Conservation (phyloP, 805 yeast species). For the Yarrowia sp. region DNA sequence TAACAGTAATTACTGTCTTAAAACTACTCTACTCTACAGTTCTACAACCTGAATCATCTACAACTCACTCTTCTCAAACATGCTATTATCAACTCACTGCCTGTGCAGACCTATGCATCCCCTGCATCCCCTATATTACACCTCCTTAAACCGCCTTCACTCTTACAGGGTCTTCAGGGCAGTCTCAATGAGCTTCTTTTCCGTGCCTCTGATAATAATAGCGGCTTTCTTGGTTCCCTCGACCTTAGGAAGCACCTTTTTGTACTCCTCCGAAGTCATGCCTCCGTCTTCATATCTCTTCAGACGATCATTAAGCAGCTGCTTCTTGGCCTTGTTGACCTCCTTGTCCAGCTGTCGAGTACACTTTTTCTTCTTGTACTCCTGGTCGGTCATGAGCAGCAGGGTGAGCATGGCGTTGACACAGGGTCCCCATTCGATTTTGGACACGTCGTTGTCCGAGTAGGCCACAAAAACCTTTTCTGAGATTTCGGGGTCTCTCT, state of each 20-base stretch:
- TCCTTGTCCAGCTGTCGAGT: slow-evolving; percentile 24
- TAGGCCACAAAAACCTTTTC: slow-evolving; percentile 28
- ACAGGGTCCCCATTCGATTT: slow-evolving; percentile 28
- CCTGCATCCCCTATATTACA: slow-evolving; percentile 11
- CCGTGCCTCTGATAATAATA: slow-evolving; percentile 35
- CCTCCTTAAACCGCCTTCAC: not conserved
- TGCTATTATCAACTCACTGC: not conserved
- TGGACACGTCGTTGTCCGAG: slow-evolving; percentile 27
- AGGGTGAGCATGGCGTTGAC: slow-evolving; percentile 28
- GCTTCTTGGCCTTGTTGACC: slow-evolving; percentile 26
- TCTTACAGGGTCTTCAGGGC: not conserved
- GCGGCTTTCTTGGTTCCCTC: slow-evolving; percentile 28
- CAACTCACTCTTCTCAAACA: too few relatives aligned
- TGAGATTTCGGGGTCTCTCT: slow-evolving; percentile 33
- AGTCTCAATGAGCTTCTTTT: slow-evolving; percentile 29
- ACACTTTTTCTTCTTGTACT: slow-evolving; percentile 27
- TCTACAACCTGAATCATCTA: too few relatives aligned
- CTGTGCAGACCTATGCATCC: not conserved
- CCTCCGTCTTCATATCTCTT: slow-evolving; percentile 31
- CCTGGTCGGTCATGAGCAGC: slow-evolving; percentile 27
- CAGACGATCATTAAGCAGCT: slow-evolving; percentile 27
- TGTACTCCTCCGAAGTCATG: slow-evolving; percentile 31
- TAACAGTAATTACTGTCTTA: too few relatives aligned
- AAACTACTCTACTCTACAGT: too few relatives aligned
- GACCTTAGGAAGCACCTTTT: slow-evolving; percentile 24